These are phyloP conservation scores for Oryza officinalis DNA, from an alignment of 176 grass and related monocot genomes.

Conservation along the genomic window DNA sequence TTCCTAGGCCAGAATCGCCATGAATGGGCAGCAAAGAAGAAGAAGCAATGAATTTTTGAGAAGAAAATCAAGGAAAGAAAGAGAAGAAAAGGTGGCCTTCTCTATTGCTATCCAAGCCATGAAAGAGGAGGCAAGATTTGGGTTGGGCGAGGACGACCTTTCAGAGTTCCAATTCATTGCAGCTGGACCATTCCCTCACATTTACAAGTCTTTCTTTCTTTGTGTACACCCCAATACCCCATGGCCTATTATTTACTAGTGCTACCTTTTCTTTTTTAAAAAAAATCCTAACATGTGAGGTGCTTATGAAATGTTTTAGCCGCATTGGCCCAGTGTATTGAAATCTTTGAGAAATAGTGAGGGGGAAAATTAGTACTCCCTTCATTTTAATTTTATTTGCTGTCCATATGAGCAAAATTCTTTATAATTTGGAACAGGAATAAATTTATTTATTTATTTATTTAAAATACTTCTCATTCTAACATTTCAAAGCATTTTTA, in stretches of 20 bases:
- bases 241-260: background rate
- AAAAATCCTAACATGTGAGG: background rate
- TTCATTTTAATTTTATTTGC: too few relatives aligned
- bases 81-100: background rate
- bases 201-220: background rate
- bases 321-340: background rate
- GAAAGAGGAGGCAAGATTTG: background rate
- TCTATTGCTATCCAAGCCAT: background rate
- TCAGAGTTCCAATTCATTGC: slow-evolving; percentile 29
- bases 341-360: background rate
- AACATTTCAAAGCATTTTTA: too few relatives aligned
- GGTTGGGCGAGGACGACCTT: slow-evolving; percentile 16
- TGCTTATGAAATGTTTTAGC: background rate
- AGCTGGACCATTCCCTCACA: background rate
- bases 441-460: too few relatives aligned
- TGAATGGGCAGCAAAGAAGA: background rate
- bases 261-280: background rate
- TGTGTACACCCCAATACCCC: background rate
- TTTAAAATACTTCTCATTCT: too few relatives aligned
- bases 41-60: background rate
- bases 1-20: background rate
- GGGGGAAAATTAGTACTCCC: too few relatives aligned
- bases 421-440: too few relatives aligned
- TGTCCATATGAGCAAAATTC: too few relatives aligned
- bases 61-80: background rate